Evolutionary conservation across 2,329 filamentous ascomycete species (phyloP).

Genomic region (Clonostachys rhizophaga): DNA sequence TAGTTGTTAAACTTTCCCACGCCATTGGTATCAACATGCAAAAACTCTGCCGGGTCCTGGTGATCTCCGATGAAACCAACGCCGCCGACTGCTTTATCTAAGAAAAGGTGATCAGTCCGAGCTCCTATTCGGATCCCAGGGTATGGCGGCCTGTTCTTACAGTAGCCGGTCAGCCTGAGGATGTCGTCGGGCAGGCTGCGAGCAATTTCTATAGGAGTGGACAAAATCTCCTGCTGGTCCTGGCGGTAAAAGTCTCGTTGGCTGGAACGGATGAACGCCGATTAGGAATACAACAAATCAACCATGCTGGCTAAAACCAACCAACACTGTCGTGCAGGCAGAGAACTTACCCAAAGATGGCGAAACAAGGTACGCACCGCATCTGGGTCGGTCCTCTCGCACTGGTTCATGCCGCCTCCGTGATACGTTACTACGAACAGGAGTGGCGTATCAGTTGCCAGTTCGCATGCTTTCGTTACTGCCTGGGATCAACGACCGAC

Average conservation of each 20-base stretch:
- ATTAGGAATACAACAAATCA: too few species aligned
- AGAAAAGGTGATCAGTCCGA: too few species aligned
- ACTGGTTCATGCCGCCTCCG: neutral
- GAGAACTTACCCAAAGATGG: neutral
- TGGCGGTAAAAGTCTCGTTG: slow-evolving; percentile 2
- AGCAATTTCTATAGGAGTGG: slow-evolving; percentile 1
- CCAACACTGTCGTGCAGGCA: neutral
- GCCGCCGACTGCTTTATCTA: slow-evolving; percentile 1
- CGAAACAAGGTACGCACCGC: slow-evolving; percentile 1
- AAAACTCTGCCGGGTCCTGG: neutral
- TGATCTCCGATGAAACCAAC: slow-evolving; percentile 1
- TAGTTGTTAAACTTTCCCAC: too few species aligned
- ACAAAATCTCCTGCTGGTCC: neutral
- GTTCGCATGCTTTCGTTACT: neutral
- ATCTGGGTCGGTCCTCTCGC: neutral
- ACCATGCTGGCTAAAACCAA: too few species aligned
- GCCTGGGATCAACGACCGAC: neutral
- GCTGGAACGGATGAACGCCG: neutral
- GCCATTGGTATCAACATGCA: too few species aligned
- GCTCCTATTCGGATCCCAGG: too few species aligned
- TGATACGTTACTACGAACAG: neutral
- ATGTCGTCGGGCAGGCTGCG: slow-evolving; percentile 2
- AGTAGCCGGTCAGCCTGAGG: neutral
- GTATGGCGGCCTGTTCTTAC: neutral
- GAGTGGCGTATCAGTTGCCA: neutral